Evolutionary conservation across 1,284 basidiomycete genomes (phyloP), one percentile per base, ranked within the genome.

Genomic region (Thelephora terrestris): DNA sequence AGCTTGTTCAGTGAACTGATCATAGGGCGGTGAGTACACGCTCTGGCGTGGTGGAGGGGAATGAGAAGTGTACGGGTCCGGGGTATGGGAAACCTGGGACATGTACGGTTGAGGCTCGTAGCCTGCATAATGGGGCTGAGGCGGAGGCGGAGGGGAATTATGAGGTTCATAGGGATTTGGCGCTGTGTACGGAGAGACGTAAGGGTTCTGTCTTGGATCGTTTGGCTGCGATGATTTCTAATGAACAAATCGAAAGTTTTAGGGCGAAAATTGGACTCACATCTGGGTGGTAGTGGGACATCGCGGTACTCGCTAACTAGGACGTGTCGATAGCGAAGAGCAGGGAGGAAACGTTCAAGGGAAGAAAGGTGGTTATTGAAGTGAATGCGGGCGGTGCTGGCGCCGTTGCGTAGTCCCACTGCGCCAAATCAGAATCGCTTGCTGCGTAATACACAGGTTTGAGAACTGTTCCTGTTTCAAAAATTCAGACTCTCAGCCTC

Each of bases 201-300:
- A 62, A 29, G 47, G 56, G 34, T 56, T 52, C 48, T 32, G 29
- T 14, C 59, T 61, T 27, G 58, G 52, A 14, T 56, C 54, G 51
- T 64, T 57, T 9, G 48, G 54, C 46, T 61, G 58, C 44, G 54
- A 56, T 48, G 61, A 57, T 44, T 62, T 56, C n/a, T 53, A 50
- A 55, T 57, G 44, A 27, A 32, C 24, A 36, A 37, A 3, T 14
- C 17, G 39, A 51, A 20, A n/a, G 35, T 36, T n/a, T 21, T 25
- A 12, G 14, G 14, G 9, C 29, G 35, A 25, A 40, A 49, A 17
- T 14, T n/a, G 16, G 12, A 21, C 20, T 14, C 53, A 53, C 42
- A 35, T 54, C 55, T 29, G 42, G 53, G 25, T 53, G 55, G 43
- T 50, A 56, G n/a, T 52, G 52, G 17, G 55, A 56, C 55, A 56